Base-by-base conservation (phyloP, 768 basidiomycete genomes). In the Russula dissimulans region DNA sequence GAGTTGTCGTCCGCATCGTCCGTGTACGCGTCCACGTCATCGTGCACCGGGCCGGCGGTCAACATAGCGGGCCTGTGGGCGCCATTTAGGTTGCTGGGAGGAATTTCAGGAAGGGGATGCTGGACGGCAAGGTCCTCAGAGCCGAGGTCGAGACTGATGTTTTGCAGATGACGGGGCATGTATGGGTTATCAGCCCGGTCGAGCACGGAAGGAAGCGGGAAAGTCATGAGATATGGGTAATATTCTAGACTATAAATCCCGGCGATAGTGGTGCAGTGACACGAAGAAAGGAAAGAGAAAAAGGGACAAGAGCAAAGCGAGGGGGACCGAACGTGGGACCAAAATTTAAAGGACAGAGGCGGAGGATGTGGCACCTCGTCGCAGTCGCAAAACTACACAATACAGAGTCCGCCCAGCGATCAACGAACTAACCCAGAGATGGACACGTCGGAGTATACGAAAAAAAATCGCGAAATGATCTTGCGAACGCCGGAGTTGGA, bases 1-100 rank as follows among this genome's bases (percentile, higher is more conserved):
- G 76, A 72, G 59, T 78, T 77, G n/a, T 76, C 77, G 18, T 62
- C 65, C 34, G 66, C 65, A 64, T 71, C 73, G 60, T 77, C 75
- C 26, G n/a, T 26, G 46, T 34, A n/a, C 5, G 17, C 42, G 15
- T 52, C 57, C 9, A 18, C 41, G 11, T 47, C 56, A 31, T 53
- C 34, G 11, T 39, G 18, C 31, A 45, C 3, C 3, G 42, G 54
- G 22, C 56, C 50, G 22, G 38, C 14, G 15, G 29, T 26, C 14
- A 32, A 49, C 18, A 43, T 34, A 39, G n/a, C 26, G 12, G 22
- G 5, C 6, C 31, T 8, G 15, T 50, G 39, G 31, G 42, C 41
- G 2, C 38, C 38, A 50, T 36, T 36, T 7, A 36, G 11, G 39
- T 18, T 32, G 14, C 6, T 5, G 22, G 41, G 22, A 5, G 6